Conservation (phyloP, 805 yeast species). For the Zygosaccharomyces siamensis region DNA sequence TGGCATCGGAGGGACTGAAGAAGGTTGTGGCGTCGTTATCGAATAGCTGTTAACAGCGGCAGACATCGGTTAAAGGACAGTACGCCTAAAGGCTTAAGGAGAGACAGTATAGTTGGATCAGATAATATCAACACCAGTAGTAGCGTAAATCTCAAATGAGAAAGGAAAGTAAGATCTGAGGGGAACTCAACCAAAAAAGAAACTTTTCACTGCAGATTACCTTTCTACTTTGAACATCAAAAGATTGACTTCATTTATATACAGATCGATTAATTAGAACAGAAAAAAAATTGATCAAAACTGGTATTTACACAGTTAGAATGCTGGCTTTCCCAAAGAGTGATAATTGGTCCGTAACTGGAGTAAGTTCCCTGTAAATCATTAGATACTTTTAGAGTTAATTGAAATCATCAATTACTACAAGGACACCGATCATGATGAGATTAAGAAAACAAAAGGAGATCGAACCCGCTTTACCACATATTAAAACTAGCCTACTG, state of each 20-base stretch:
- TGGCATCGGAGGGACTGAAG: conserved; percentile 8
- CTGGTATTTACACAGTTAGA: conserved; percentile 1
- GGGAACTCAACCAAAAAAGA: background rate
- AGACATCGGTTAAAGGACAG: conserved; percentile 11
- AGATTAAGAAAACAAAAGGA: background rate
- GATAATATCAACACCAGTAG: background rate
- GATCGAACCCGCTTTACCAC: background rate
- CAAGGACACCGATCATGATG: background rate
- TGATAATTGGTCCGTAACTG: background rate
- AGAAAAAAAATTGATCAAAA: background rate
- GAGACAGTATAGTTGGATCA: background rate
- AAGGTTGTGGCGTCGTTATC: conserved; percentile 6
- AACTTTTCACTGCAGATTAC: background rate
- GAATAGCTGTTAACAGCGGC: conserved; percentile 14
- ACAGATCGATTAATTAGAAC: background rate
- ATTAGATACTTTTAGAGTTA: background rate
- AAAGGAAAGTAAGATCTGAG: background rate
- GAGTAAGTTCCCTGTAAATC: background rate
- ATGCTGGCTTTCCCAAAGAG: conserved; percentile 3
- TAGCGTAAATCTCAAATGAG: background rate
- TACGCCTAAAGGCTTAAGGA: conserved; percentile 3
- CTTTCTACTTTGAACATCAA: background rate
- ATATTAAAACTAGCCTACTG: background rate
- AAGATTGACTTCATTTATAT: background rate
- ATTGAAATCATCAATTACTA: background rate